Evolutionary conservation across 495 filamentous ascomycete species (phyloP).

Genomic region (Xylaria castorea): DNA sequence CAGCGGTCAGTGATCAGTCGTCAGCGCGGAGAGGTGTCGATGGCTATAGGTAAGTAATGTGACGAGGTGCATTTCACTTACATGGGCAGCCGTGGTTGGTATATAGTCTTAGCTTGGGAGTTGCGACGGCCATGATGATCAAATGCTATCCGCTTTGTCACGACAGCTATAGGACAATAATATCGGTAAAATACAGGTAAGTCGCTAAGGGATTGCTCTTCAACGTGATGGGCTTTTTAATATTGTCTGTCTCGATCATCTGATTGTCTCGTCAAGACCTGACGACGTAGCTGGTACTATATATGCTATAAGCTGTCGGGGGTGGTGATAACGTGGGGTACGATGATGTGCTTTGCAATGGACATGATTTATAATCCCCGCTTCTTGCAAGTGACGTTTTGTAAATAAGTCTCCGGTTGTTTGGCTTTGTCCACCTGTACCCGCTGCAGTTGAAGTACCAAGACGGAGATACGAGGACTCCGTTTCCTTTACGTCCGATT

Average conservation of each 20-base stretch:
- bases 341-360: not conserved
- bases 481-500: not conserved
- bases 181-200: not conserved
- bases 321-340: conserved; percentile 16
- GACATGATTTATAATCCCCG: conserved; percentile 19
- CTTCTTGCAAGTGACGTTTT: not conserved
- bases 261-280: not conserved
- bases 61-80: conserved; percentile 25
- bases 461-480: not conserved
- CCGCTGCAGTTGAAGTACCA: not conserved
- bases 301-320: not conserved
- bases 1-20: not conserved
- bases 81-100: conserved; percentile 80
- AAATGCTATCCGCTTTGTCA: not conserved
- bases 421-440: not conserved
- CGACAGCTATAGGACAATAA: not conserved
- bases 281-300: not conserved
- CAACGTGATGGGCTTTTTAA: not conserved
- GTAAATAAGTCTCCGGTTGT: not conserved
- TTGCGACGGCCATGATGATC: conserved; percentile 40
- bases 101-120: conserved; percentile 64
- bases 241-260: not conserved
- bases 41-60: not conserved
- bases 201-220: not conserved
- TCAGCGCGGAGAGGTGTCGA: not conserved